Conservation (phyloP, 208 protist species). For the Leptomonas seymouri region DNA sequence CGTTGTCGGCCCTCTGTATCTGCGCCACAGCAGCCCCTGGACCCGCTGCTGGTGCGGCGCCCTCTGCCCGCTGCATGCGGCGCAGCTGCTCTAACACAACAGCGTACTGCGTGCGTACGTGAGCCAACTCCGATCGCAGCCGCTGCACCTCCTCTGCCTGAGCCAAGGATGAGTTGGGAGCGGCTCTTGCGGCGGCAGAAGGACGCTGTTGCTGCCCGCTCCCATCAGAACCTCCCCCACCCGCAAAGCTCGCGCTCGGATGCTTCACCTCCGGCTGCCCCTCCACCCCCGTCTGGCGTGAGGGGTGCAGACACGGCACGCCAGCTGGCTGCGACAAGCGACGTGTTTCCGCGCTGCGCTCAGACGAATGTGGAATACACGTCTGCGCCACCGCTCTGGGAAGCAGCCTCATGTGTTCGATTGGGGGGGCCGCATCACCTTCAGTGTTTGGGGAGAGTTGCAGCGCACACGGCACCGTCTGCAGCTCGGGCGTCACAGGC, state of each 20-base stretch:
- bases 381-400: no score
- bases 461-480: neutral
- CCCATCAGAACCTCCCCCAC: neutral
- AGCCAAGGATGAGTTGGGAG: neutral
- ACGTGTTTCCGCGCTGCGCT: no score
- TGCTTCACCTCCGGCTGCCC: no score
- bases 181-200: neutral
- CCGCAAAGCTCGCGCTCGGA: no score
- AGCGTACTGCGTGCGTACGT: constrained; percentile 27
- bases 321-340: no score
- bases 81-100: constrained; percentile 20
- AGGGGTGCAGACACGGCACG: no score
- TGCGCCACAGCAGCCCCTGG: no score
- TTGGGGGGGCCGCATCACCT: no score
- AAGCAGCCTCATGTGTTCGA: no score
- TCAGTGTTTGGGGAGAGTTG: neutral
- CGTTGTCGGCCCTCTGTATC: neutral
- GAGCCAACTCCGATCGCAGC: constrained; percentile 26
- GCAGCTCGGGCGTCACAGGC: constrained; percentile 4
- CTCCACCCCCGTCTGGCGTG: neutral
- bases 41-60: neutral
- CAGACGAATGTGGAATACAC: no score
- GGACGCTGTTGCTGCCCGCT: neutral
- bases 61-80: constrained; percentile 6
- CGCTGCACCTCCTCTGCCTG: constrained; percentile 14